Base-by-base conservation (phyloP, 257 asterid genomes). In the Plectranthus barbatus region DNA sequence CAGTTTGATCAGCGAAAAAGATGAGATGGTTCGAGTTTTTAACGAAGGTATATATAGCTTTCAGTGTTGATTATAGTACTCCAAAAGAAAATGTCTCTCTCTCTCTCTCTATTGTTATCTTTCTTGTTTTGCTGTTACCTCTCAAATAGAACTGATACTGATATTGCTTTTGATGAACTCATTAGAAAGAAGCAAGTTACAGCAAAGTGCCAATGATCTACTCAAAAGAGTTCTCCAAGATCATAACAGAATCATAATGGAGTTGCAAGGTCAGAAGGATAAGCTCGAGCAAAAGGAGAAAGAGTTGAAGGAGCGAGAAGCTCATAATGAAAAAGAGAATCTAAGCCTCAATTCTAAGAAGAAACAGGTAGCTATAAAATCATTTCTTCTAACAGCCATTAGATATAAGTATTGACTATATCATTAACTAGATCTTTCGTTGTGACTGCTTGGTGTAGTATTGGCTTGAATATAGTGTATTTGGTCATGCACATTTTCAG, bases 221-320 rank as follows among this genome's bases (percentile, higher is more conserved):
- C 79, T 73, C 9, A 49, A 54, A 50, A 69, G 39, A 24, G 63
- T 78, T 29, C 56, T 53, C 19, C 11, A 15, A 24, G 84, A 71
- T 33, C 81, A 72, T 46, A 72, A 69, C 5, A 78, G 44, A 60
- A 51, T 42, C 53, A 72, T 37, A 21, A 7, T 42, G 58, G 65
- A 74, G 20, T 72, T 83, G 64, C 70, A 74, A 40, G 65, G 0
- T 26, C 69, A 71, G 77, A 68, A 53, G 68, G 56, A 51, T n/a
- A 49, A 61, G 52, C 84, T 83, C 42, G 34, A 61, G 20, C 47
- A 56, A 62, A 41, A 50, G 21, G 81, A 80, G 73, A 47, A 55
- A 50, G 78, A 71, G 31, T 39, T 80, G 79, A 64, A 63, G 83
- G 51, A 78, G 42, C 86, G 76, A 9, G 80, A 80, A 69, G 83